These are phyloP conservation scores for Pseudozyma sp. DNA, from an alignment of 1,284 basidiomycete genomes.

Conservation along the genomic window DNA sequence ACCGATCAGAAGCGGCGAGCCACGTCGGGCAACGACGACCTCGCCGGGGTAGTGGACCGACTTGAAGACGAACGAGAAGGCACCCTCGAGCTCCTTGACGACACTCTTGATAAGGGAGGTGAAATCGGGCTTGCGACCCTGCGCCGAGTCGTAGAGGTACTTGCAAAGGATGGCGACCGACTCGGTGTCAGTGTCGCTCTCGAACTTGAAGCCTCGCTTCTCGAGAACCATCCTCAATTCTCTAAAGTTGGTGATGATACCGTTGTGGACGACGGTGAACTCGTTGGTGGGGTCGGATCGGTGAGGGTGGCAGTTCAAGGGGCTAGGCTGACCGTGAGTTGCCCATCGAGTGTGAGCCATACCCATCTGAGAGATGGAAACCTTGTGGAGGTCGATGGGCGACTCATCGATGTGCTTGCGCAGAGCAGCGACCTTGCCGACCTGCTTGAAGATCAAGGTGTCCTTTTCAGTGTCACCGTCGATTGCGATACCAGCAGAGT, in stretches of 20 bases:
- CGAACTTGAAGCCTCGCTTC: conserved; percentile 94
- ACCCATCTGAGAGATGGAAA: conserved; percentile 87
- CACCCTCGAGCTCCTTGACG: conserved; percentile 97
- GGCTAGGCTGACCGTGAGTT: conserved; percentile 88
- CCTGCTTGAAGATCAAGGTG: conserved; percentile 93
- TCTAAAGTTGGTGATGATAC: conserved; percentile 94
- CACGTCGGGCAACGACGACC: conserved; percentile 93
- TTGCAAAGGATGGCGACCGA: conserved; percentile 95
- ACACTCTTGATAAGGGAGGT: conserved; percentile 94
- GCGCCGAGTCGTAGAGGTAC: conserved; percentile 95
- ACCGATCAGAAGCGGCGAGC: conserved; percentile 95
- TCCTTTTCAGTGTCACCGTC: conserved; percentile 87
- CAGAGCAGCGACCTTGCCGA: conserved; percentile 95
- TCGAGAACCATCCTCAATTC: conserved; percentile 93
- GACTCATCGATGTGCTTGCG: conserved; percentile 89
- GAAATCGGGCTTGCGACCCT: conserved; percentile 88
- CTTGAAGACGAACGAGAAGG: conserved; percentile 99
- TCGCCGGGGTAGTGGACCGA: conserved; percentile 95
- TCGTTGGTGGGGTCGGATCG: conserved; percentile 83
- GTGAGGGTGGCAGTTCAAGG: conserved; percentile 94
- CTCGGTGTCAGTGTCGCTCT: conserved; percentile 98
- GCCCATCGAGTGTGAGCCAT: conserved; percentile 99
- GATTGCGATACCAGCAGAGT: conserved; percentile 90
- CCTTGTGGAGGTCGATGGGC: conserved; percentile 81
- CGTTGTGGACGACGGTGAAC: conserved; percentile 97